These are phyloP conservation scores for Fusarium sp. DNA, from an alignment of 2,329 filamentous ascomycete genomes.

Conservation along the genomic window DNA sequence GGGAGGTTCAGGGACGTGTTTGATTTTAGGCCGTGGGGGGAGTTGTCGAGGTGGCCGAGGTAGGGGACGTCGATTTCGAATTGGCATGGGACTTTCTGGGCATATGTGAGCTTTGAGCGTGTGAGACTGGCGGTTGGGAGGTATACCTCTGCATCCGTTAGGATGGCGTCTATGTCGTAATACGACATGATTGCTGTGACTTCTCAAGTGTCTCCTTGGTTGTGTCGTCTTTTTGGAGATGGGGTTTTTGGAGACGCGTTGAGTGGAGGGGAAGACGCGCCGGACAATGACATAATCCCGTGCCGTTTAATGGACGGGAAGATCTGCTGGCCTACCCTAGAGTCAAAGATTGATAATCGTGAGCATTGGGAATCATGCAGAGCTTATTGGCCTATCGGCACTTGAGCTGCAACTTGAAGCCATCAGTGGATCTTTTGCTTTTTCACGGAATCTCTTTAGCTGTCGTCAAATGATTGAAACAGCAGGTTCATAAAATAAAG, in stretches of 20 bases:
- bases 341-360: neutral
- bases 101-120: conserved; percentile 2
- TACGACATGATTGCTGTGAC: conserved; percentile 70
- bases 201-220: neutral
- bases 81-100: conserved; percentile 91
- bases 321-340: conserved; percentile 11
- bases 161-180: conserved; percentile 86
- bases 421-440: neutral
- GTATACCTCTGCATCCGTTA: conserved; percentile 84
- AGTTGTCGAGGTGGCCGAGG: conserved; percentile 90
- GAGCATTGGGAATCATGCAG: neutral
- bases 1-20: conserved; percentile 86
- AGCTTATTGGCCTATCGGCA: neutral
- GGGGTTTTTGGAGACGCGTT: conserved; percentile 29
- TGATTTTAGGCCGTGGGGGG: conserved; percentile 79
- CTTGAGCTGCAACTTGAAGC: neutral
- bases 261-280: conserved; percentile 34
- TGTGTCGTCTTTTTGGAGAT: conserved; percentile 11
- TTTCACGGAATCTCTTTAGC: neutral
- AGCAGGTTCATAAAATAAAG: neutral
- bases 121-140: neutral
- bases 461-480: neutral
- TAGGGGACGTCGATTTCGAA: conserved; percentile 91
- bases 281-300: conserved; percentile 42
- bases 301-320: neutral